Evolutionary conservation across 108 stramenopile species (phyloP), one percentile per base, ranked within the genome.

Genomic region (Licmophora abbreviata): DNA sequence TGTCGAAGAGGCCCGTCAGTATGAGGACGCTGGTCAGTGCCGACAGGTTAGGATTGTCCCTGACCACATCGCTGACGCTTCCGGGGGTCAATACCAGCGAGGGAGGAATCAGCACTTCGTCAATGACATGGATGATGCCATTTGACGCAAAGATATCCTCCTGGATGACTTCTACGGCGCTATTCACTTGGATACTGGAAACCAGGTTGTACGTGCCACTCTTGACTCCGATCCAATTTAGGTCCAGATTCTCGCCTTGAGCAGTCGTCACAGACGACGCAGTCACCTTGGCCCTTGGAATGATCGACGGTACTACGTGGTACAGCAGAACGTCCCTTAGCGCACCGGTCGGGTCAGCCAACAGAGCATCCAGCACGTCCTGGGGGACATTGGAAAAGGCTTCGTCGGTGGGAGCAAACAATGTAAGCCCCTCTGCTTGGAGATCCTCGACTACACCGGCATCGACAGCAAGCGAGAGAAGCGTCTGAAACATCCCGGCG

Each of bases 321-420:
- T 63, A 69, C 22, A 31, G 24, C 11, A 70, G 55, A 30, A 74
- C 49, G 2, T 61, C 24, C 7, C 17, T 45, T 4, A 76, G 57
- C 12, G 32, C 3, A 1, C 27, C 34, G 2, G 41, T 21, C 47
- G 56, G 45, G n/a, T n/a, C n/a, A n/a, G n/a, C 62, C 15, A 38
- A 46, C 26, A 64, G 34, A 6, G 48, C 34, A 17, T 63, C 61
- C 29, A 71, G 30, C 4, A 48, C 45, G 4, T 57, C 56, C 3
- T 44, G 56, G 35, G 66, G 51, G 17, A 71, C 53, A 3, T 34
- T 34, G 21, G 30, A 59, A 33, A 78, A 78, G 1, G 76, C 76
- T 0, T 38, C 65, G 59, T 73, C 63, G 26, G 66, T 71, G 29
- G 77, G 77, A 22, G 69, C 73, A 41, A 64, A 64, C 12, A 64